phyloP scores from a whole-genome alignment of 1,284 basidiomycete species.

The Gomphus sp. region DNA sequence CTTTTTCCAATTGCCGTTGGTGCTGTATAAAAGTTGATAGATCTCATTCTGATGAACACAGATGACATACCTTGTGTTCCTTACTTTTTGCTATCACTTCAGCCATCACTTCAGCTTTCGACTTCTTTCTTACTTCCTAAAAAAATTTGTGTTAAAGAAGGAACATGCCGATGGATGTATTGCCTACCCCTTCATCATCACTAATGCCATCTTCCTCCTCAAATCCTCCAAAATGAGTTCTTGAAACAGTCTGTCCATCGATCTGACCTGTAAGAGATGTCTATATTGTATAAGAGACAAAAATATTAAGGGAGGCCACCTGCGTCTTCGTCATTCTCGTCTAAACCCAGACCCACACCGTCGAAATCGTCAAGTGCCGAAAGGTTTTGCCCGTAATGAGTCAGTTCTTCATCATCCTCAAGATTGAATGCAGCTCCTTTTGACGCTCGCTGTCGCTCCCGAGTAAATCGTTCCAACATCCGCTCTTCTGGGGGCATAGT shows the following conservation, averaged over 20 bases:
- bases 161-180: neutral
- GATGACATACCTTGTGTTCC: slow-evolving; percentile 65
- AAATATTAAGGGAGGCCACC: slow-evolving; percentile 20
- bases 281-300: slow-evolving; percentile 6
- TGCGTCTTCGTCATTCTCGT: slow-evolving; percentile 59
- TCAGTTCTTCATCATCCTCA: slow-evolving; percentile 84
- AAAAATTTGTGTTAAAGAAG: slow-evolving; percentile 6
- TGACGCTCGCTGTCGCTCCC: slow-evolving; percentile 73
- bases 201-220: slow-evolving; percentile 37
- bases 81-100: slow-evolving; percentile 99
- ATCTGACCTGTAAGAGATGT: slow-evolving; percentile 45
- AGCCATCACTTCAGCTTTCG: slow-evolving; percentile 95
- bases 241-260: slow-evolving; percentile 53
- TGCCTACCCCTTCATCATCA: slow-evolving; percentile 28
- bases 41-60: neutral
- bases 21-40: slow-evolving; percentile 36
- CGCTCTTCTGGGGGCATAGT: slow-evolving; percentile 89
- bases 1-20: slow-evolving; percentile 80
- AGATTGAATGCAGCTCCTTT: slow-evolving; percentile 85
- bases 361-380: slow-evolving; percentile 86
- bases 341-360: slow-evolving; percentile 61
- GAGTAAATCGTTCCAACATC: slow-evolving; percentile 95
- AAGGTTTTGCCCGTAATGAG: slow-evolving; percentile 87
- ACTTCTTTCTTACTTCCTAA: slow-evolving; percentile 75
- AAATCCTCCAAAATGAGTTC: slow-evolving; percentile 83